These are phyloP conservation scores for Fusarium mexicanum DNA, from an alignment of 2,329 filamentous ascomycete species.

Conservation along the genomic window DNA sequence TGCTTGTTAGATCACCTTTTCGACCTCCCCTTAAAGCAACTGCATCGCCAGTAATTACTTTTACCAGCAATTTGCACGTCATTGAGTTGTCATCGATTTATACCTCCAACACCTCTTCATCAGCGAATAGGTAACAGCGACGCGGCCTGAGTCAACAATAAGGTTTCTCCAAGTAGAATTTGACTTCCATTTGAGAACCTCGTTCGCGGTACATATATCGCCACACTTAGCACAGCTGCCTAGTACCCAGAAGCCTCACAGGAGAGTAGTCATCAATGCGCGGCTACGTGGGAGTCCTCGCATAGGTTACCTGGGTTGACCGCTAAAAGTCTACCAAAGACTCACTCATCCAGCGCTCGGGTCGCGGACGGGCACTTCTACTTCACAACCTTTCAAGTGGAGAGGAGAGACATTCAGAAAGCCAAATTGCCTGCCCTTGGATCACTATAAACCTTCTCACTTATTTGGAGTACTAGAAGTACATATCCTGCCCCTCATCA, in stretches of 20 bases:
- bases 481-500: not conserved
- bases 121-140: not conserved
- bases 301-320: conserved; percentile 7
- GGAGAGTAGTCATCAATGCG: conserved; percentile 6
- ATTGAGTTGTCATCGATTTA: not conserved
- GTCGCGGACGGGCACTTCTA: not conserved
- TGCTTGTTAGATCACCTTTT: not conserved
- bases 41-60: not conserved
- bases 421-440: not conserved
- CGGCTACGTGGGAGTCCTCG: conserved; percentile 1
- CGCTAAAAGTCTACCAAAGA: not conserved
- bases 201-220: not conserved
- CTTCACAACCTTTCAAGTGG: not conserved
- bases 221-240: not conserved
- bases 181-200: not conserved
- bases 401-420: not conserved
- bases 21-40: not conserved
- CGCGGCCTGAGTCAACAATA: conserved; percentile 1
- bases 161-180: not conserved
- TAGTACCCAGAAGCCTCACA: not conserved
- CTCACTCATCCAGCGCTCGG: not conserved
- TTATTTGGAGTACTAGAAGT: not conserved
- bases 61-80: not conserved
- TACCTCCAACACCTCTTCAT: not conserved
- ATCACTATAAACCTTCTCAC: not conserved